Evolutionary conservation across 306 rosid genomes (phyloP).

Genomic region (Urtica urens): DNA sequence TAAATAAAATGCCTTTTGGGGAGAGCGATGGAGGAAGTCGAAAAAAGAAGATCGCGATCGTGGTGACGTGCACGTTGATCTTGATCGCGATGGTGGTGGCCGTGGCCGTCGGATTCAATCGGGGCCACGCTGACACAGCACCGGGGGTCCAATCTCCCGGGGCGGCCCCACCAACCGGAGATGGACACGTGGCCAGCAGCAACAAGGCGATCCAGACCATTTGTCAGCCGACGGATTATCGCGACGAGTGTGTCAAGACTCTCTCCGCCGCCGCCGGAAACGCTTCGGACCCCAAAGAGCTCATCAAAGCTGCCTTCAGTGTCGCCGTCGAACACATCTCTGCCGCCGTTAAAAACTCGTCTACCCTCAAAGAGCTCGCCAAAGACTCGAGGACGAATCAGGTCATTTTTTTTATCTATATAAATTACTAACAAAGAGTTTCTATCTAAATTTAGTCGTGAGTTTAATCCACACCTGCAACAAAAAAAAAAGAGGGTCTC

Average conservation of each 20-base stretch:
- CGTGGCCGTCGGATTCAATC: conserved; percentile 32
- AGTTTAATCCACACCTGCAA: no score
- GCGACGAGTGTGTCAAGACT: conserved; percentile 34
- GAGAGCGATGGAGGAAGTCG: conserved; percentile 10
- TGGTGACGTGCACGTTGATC: conserved; percentile 28
- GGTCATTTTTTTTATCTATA: neutral
- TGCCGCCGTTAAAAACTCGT: conserved; percentile 22
- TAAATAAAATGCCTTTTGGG: conserved; percentile 16
- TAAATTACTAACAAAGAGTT: neutral
- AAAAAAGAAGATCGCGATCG: conserved; percentile 33
- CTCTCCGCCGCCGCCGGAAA: conserved; percentile 5
- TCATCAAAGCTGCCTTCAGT: conserved; percentile 30
- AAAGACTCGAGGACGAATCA: conserved; percentile 36
- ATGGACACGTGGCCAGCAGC: neutral
- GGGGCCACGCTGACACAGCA: neutral
- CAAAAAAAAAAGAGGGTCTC: no score
- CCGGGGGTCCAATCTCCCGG: no score
- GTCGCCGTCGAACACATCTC: conserved; percentile 19
- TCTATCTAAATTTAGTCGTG: no score
- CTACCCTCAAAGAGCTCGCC: conserved; percentile 20
- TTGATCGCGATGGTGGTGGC: conserved; percentile 48
- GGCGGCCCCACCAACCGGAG: neutral
- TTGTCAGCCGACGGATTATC: conserved; percentile 49
- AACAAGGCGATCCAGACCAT: conserved; percentile 24
- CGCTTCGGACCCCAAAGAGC: conserved; percentile 30